Evolutionary conservation across 2,329 filamentous ascomycete species (phyloP), one percentile per base, ranked within the genome.

Genomic region (Fusarium coicis): DNA sequence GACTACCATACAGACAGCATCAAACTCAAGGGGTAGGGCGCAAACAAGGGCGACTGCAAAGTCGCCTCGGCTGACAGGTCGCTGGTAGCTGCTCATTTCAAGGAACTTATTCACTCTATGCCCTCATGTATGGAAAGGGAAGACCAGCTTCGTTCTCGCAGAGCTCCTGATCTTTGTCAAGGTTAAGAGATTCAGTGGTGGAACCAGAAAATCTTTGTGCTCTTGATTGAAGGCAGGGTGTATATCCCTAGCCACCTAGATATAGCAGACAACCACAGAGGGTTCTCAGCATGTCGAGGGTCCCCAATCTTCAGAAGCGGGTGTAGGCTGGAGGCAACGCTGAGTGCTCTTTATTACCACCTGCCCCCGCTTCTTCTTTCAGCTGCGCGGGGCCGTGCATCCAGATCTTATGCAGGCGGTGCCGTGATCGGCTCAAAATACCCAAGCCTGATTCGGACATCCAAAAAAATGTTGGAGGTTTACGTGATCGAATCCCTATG

Each of bases 131-230:
- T 15, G 10, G 4, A 12, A 7, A 23, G 3, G 3, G 4, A 32
- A 21, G 4, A 0, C 7, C 1, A 10, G 28, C 3, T n/a, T n/a
- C 10, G 15, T 12, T 49, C 3, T 30, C 10, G 3, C 10, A 12
- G 5, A 1, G 10, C 15, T n/a, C 28, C 0, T 0, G 7, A 12
- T n/a, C 18, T 12, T 10, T n/a, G 10, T 6, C 21, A 32, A 4
- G 5, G 7, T n/a, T 10, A 9, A 18, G 34, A 36, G 16, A 5
- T 18, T 1, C 4, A 4, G 9, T 10, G 34, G 34, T 36, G 8
- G 8, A 16, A 16, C 7, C 8, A 12, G 15, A n/a, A 7, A 18
- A 32, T 7, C 10, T n/a, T 7, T 6, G 4, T 6, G 28, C 21
- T 11, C 10, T 16, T 30, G 26, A 47, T 4, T 12, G 28, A 49